Base-by-base conservation (phyloP, 2,329 filamentous ascomycete species). In the Colletotrichum limetticola region DNA sequence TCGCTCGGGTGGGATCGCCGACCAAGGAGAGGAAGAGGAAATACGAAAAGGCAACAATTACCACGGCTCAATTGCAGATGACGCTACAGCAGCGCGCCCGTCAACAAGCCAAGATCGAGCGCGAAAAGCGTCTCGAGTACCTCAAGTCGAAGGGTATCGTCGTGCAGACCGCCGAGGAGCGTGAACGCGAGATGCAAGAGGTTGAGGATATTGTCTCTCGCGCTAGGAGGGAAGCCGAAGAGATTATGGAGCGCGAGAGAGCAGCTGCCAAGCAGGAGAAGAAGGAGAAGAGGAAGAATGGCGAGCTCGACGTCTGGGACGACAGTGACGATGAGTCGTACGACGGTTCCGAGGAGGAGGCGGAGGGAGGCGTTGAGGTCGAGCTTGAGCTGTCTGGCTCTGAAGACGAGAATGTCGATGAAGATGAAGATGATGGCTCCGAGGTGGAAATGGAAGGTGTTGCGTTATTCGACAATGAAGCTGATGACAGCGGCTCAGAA, bases 161-260 rank as follows among this genome's bases (percentile, higher is more conserved):
- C 28, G 87, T 98, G 22, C 93, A 95, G 80, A 98, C 94, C 0
- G 91, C 92, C 2, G 96, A 98, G 82, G 95, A 99, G 81, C 91
- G 94, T 24, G 93, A 95, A 79, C 90, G 91, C 42, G 93, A 97
- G 80, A 91, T 95, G 81, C 91, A 93, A 70, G 91, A 95, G 72
- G 91, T 98, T 14, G 97, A 98, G 77, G 93, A 98, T 78, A 89
- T 98, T 73, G 90, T 98, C 30, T 93, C 96, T 60, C 95, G 92
- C 78, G 96, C 95, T 24, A 89, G 95, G 70, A 88, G 91, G 74
- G 94, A 98, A 79, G 95, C 92, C 2, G 90, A 93, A 57, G 91
- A 93, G 76, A 91, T 98, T 62, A 93, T 92, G 82, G 91, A 93
- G 77, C 87, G 91, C 61, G 97, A 99, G 83, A 91, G 91, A 75